Evolutionary conservation across 2,329 filamentous ascomycete genomes (phyloP).

Genomic region (Fusarium protoensiforme): DNA sequence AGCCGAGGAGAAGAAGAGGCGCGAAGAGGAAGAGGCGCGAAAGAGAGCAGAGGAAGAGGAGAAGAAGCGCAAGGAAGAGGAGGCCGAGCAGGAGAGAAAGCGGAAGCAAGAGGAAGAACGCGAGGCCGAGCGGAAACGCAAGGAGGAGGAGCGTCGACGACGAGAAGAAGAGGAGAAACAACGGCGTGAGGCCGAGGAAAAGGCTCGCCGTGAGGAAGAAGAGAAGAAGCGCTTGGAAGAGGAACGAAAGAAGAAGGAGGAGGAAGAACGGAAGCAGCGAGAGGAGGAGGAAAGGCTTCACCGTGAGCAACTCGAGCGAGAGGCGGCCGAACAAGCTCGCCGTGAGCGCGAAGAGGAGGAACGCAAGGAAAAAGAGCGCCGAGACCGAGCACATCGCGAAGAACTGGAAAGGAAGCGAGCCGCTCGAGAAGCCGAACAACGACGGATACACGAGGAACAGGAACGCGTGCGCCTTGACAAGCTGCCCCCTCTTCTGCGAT

Average conservation of each 20-base stretch:
- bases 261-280: constrained; percentile 51
- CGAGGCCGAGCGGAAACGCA: constrained; percentile 50
- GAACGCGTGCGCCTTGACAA: constrained; percentile 66
- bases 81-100: constrained; percentile 46
- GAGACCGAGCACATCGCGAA: constrained; percentile 55
- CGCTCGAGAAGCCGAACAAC: constrained; percentile 63
- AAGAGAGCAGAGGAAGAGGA: constrained; percentile 47
- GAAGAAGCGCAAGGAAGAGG: constrained; percentile 48
- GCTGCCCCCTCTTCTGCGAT: constrained; percentile 69
- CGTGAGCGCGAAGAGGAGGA: constrained; percentile 64
- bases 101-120: constrained; percentile 46
- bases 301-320: constrained; percentile 58
- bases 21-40: constrained; percentile 36
- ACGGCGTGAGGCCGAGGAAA: constrained; percentile 51
- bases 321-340: constrained; percentile 61
- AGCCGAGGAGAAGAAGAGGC: constrained; percentile 42
- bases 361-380: constrained; percentile 61
- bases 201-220: constrained; percentile 51
- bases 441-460: constrained; percentile 63
- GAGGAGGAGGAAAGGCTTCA: constrained; percentile 60
- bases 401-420: constrained; percentile 61
- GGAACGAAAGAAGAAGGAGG: constrained; percentile 52
- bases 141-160: constrained; percentile 50
- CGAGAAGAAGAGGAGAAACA: constrained; percentile 51
- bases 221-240: constrained; percentile 52